Conservation (phyloP, 1,284 basidiomycete species). For the Marasmius sp. region DNA sequence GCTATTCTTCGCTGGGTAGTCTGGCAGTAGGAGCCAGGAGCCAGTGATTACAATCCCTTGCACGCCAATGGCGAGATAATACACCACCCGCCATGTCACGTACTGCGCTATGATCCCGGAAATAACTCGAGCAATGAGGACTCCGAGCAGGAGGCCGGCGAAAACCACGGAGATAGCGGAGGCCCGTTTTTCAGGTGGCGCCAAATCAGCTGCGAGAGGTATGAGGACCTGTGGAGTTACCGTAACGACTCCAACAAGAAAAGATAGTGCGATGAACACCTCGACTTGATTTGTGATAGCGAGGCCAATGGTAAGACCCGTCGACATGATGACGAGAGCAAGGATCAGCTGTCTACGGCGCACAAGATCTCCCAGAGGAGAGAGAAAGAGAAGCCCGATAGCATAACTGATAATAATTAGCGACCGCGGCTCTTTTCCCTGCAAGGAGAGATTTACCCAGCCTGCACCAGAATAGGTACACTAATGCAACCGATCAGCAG, state of each 20-base stretch:
- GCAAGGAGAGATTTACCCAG: slow-evolving; percentile 35
- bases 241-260: slow-evolving; percentile 53
- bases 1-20: slow-evolving; percentile 67
- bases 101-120: slow-evolving; percentile 68
- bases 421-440: background rate
- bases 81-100: slow-evolving; percentile 61
- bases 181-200: slow-evolving; percentile 60
- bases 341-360: slow-evolving; percentile 57
- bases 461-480: slow-evolving; percentile 49
- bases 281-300: slow-evolving; percentile 47
- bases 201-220: slow-evolving; percentile 67
- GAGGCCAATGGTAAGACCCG: slow-evolving; percentile 55
- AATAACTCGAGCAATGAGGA: slow-evolving; percentile 68
- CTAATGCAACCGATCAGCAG: slow-evolving; percentile 23
- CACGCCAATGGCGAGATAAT: slow-evolving; percentile 63
- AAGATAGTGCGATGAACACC: slow-evolving; percentile 57
- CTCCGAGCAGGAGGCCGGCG: slow-evolving; percentile 68
- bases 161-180: slow-evolving; percentile 67
- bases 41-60: slow-evolving; percentile 51
- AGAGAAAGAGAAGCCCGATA: slow-evolving; percentile 57
- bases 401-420: slow-evolving; percentile 42
- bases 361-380: slow-evolving; percentile 68
- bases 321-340: slow-evolving; percentile 43
- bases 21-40: slow-evolving; percentile 61
- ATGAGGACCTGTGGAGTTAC: slow-evolving; percentile 62